Evolutionary conservation across 1,284 basidiomycete genomes (phyloP).

Genomic region (Ganoderma sinense): DNA sequence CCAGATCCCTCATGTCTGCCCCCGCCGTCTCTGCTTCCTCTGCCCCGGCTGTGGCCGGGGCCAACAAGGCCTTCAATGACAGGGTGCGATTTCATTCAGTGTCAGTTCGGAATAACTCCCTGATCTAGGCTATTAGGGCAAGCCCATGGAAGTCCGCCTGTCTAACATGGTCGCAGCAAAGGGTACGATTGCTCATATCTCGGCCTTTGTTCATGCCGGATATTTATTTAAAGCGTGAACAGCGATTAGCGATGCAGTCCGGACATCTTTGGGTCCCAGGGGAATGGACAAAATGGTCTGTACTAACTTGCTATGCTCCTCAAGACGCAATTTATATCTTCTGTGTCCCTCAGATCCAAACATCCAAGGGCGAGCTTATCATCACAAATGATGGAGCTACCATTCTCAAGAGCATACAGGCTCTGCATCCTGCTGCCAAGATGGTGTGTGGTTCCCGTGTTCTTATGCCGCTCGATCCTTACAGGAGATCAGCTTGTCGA

Average conservation of each 20-base stretch:
- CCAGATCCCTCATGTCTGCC: conserved; percentile 28
- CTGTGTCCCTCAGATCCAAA: conserved; percentile 83
- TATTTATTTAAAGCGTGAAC: conserved; percentile 15
- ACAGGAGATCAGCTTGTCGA: conserved; percentile 81
- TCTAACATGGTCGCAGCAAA: conserved; percentile 98
- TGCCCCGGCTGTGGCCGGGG: conserved; percentile 40
- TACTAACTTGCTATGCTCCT: conserved; percentile 11
- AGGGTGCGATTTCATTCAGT: conserved; percentile 55
- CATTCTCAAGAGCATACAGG: conserved; percentile 97
- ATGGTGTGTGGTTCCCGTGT: conserved; percentile 70
- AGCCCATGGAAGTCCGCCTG: conserved; percentile 92
- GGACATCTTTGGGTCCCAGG: conserved; percentile 96
- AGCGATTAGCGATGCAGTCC: conserved; percentile 98
- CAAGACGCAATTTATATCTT: conserved; percentile 11
- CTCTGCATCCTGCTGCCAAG: conserved; percentile 97
- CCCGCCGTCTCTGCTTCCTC: conserved; percentile 54
- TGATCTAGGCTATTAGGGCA: conserved; percentile 65
- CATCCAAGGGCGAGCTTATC: conserved; percentile 94
- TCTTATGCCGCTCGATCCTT: conserved; percentile 2
- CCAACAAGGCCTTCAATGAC: conserved; percentile 85
- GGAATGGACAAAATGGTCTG: conserved; percentile 99
- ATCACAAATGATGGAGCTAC: conserved; percentile 99
- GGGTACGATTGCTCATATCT: conserved; percentile 56
- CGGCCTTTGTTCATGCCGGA: conserved; percentile 20
- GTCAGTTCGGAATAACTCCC: conserved; percentile 11